Evolutionary conservation across 139 green algal species (phyloP).

Genomic region (Coccomyxa sp.): DNA sequence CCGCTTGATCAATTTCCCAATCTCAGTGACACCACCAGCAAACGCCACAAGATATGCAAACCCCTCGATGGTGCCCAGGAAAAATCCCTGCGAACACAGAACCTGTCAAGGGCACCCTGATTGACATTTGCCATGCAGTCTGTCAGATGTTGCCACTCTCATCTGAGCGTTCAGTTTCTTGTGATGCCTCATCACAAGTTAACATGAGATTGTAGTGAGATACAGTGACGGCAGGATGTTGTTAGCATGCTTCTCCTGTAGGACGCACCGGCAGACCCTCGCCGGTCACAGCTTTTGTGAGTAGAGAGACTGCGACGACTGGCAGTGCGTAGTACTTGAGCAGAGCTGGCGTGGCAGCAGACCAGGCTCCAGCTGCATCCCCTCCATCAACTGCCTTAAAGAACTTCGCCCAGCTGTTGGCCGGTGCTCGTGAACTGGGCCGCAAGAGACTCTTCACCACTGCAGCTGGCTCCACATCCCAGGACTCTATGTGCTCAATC

Average conservation of each 20-base stretch:
- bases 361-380: constrained; percentile 48
- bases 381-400: constrained; percentile 39
- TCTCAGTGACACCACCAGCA: constrained; percentile 8
- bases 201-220: too few species aligned
- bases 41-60: constrained; percentile 5
- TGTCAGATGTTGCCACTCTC: background rate
- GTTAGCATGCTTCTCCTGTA: background rate
- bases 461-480: constrained; percentile 58
- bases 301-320: constrained; percentile 15
- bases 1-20: background rate
- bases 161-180: background rate
- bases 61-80: constrained; percentile 15
- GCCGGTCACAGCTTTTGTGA: constrained; percentile 19
- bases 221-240: too few species aligned
- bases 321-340: constrained; percentile 11
- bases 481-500: constrained; percentile 66
- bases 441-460: constrained; percentile 50
- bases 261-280: constrained; percentile 14
- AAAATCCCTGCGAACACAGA: constrained; percentile 4
- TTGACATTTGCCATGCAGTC: background rate
- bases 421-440: constrained; percentile 39
- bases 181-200: too few species aligned
- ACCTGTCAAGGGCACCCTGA: background rate
- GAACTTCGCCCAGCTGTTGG: constrained; percentile 20
- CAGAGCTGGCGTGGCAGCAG: constrained; percentile 2